These are phyloP conservation scores for Stenocarpella maydis DNA, from an alignment of 2,329 filamentous ascomycete genomes.

Conservation along the genomic window DNA sequence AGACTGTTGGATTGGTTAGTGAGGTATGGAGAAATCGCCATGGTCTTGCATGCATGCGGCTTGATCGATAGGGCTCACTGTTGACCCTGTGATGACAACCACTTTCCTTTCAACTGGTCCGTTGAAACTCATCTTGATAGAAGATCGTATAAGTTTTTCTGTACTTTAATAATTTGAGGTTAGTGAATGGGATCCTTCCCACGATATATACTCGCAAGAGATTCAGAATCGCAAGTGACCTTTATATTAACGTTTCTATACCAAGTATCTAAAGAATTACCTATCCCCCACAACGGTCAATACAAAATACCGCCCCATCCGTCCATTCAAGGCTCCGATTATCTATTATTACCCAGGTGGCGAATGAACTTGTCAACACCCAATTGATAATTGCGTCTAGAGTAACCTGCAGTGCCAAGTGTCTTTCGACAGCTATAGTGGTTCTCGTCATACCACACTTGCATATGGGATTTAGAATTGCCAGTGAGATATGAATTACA, in stretches of 20 bases:
- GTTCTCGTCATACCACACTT: neutral
- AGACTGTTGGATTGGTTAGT: neutral
- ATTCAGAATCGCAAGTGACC: neutral
- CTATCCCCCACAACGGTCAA: too few species aligned
- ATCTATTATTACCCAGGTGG: too few species aligned
- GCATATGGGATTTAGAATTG: neutral
- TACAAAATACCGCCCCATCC: neutral
- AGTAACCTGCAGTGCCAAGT: neutral
- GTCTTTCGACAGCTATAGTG: neutral
- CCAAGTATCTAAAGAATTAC: neutral
- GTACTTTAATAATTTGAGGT: neutral
- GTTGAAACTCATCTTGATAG: neutral
- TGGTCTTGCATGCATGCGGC: neutral
- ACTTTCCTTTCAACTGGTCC: neutral
- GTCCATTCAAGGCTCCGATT: neutral
- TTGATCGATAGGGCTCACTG: neutral
- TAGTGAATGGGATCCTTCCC: too few species aligned
- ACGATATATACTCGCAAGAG: too few species aligned
- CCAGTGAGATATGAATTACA: neutral
- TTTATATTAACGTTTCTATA: too few species aligned
- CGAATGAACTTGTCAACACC: neutral
- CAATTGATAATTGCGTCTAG: too few species aligned
- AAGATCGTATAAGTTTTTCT: neutral
- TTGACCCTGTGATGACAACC: conserved; percentile 10
- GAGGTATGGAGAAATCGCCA: too few species aligned